Evolutionary conservation across 805 yeast genomes (phyloP).

Genomic region (Kodamaea neixiangensis): DNA sequence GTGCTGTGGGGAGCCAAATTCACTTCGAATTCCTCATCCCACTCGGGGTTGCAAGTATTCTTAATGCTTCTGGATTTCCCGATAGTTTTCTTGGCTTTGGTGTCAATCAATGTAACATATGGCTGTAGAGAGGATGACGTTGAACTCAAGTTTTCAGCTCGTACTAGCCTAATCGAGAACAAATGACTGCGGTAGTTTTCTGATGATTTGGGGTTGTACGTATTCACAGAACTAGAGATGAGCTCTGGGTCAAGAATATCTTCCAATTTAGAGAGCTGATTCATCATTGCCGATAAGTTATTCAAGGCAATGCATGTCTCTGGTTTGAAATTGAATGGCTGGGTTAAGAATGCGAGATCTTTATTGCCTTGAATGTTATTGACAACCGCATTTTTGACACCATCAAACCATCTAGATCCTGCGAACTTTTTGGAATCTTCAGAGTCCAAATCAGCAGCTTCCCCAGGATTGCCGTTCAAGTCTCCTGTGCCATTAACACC

Average conservation of each 20-base stretch:
- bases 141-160: conserved; percentile 58
- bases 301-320: conserved; percentile 77
- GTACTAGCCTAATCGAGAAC: conserved; percentile 62
- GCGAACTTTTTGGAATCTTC: conserved; percentile 10
- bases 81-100: conserved; percentile 51
- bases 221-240: conserved; percentile 44
- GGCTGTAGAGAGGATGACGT: conserved; percentile 51
- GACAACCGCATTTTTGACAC: conserved; percentile 51
- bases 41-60: conserved; percentile 67
- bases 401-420: conserved; percentile 48
- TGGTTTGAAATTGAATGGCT: conserved; percentile 58
- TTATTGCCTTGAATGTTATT: conserved; percentile 39
- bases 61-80: conserved; percentile 70
- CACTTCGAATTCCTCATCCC: conserved; percentile 85
- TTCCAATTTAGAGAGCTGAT: conserved; percentile 54
- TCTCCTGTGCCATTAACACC: conserved; percentile 4
- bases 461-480: conserved; percentile 17
- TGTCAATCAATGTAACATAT: conserved; percentile 64
- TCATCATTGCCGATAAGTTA: conserved; percentile 56
- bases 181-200: conserved; percentile 48
- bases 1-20: conserved; percentile 41
- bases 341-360: conserved; percentile 34
- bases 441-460: conserved; percentile 16
- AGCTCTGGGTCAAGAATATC: conserved; percentile 58
- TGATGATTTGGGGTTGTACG: conserved; percentile 33